Conservation (phyloP, 2,329 filamentous ascomycete genomes). For the Gremmenia infestans region DNA sequence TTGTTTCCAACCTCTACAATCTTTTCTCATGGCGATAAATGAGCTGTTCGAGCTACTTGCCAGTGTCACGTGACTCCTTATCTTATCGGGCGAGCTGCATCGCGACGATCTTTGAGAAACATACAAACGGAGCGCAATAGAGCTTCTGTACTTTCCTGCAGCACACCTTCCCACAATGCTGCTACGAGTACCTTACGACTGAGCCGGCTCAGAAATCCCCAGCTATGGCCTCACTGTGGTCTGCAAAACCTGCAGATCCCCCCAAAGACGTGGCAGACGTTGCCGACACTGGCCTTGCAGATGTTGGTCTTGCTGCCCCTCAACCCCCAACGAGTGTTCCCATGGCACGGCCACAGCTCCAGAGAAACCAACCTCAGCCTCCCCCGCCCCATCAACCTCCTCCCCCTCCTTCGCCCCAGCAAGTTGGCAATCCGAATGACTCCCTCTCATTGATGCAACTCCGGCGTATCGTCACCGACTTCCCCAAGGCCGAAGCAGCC, state of each 20-base stretch:
- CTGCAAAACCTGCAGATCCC: constrained; percentile 6
- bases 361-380: constrained; percentile 35
- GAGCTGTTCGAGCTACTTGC: too few species aligned
- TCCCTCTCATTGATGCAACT: constrained; percentile 73
- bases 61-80: background rate
- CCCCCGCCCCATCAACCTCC: constrained; percentile 33
- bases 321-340: constrained; percentile 17
- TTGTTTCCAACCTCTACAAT: too few species aligned
- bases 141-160: constrained; percentile 36
- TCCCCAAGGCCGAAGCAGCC: constrained; percentile 62
- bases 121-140: constrained; percentile 35
- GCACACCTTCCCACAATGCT: background rate
- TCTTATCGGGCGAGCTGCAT: background rate
- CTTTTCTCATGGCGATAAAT: too few species aligned
- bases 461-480: constrained; percentile 66
- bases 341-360: constrained; percentile 29
- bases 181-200: background rate
- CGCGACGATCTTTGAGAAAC: background rate
- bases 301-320: constrained; percentile 29
- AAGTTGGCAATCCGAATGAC: constrained; percentile 46
- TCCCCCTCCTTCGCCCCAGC: constrained; percentile 28
- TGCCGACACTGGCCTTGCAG: constrained; percentile 38
- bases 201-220: background rate
- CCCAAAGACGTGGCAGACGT: constrained; percentile 33
- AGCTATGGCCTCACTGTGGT: constrained; percentile 9